phyloP scores from a whole-genome alignment of 768 basidiomycete genomes.

The Russula olivacea region DNA sequence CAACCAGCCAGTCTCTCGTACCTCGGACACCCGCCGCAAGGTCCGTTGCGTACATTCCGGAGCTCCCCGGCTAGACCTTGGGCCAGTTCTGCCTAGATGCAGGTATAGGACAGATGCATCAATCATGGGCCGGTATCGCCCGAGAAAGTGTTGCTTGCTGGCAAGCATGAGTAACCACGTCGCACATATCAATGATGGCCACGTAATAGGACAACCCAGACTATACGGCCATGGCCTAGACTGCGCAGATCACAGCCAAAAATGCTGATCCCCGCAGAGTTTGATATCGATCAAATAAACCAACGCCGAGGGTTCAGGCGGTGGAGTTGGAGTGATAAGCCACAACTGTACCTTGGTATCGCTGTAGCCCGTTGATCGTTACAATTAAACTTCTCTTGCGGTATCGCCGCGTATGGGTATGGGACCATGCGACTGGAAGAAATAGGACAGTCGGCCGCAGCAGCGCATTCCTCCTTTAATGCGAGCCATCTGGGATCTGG shows the following conservation, averaged over 20 bases:
- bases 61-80: too few species aligned
- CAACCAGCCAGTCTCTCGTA: neutral
- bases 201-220: constrained; percentile 11
- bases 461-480: neutral
- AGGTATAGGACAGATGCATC: neutral
- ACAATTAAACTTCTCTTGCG: neutral
- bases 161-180: neutral
- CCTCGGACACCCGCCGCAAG: too few species aligned
- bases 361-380: neutral
- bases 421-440: neutral
- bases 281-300: neutral
- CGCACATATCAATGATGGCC: neutral
- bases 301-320: neutral
- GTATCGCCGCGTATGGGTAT: neutral
- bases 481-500: neutral
- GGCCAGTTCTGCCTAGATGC: neutral
- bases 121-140: neutral
- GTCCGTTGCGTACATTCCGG: too few species aligned
- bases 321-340: neutral
- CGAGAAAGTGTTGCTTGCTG: neutral
- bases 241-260: neutral
- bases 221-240: neutral
- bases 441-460: neutral
- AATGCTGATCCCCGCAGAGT: neutral
- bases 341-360: constrained; percentile 1